Base-by-base conservation (phyloP, 1,139 yeast species). In the Candida sp. region DNA sequence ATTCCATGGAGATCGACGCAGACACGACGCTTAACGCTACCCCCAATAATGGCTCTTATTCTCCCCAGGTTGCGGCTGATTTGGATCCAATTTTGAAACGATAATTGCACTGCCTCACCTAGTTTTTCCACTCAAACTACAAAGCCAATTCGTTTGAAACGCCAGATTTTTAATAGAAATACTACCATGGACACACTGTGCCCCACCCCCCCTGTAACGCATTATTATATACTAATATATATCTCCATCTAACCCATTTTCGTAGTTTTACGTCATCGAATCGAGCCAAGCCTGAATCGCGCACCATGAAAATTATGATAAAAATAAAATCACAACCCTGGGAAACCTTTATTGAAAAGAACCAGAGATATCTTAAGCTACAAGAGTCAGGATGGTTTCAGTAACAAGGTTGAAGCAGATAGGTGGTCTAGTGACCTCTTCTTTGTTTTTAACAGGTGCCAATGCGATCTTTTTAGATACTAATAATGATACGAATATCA, bases 381-480 rank as follows among this genome's bases (percentile, higher is more conserved):
- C 11, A 25, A 25, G 29, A 25, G 29, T 25, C 7, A 11, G 11
- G 29, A 25, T 25, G 29, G 29, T 25, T 25, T 25, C 29, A 25
- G 29, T 25, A 11, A n/a, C 19, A 32, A 32, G 19, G 12, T 32
- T 32, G 34, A 32, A 32, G 34, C 34, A 32, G 11, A n/a, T 32
- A 11, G 34, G n/a, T 32, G 19, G 34, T 32, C 19, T 32, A 12
- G 12, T 29, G 33, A 21, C 23, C 15, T 21, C 23, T 34, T 45
- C 39, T 15, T 40, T 22, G 25, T 42, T 36, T 23, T 33, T 38
- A 27, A 11, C 47, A 5, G 21, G 39, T n/a, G 42, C 46, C 12
- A 46, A 48, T 33, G 66, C 64, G 7, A 46, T 69, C 39, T 52
- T 54, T 49, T 61, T 73, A 45, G 75, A 73, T 50, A 64, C 73